Evolutionary conservation across 225 moss, liverwort and hornwort species (phyloP).

Genomic region (Bryum argenteum): DNA sequence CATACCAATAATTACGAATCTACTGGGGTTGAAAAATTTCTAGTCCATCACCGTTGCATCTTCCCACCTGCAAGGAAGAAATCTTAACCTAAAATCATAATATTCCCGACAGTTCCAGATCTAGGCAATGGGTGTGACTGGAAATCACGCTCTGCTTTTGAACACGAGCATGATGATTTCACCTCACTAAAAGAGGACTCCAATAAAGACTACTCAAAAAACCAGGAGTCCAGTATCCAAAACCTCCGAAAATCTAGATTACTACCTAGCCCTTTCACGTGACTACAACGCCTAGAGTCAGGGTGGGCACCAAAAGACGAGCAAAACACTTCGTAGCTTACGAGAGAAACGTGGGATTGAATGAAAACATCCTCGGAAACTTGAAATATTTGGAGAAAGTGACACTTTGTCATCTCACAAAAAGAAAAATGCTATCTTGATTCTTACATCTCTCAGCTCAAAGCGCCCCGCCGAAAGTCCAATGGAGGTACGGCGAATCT

Average conservation of each 20-base stretch:
- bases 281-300: constrained; percentile 21
- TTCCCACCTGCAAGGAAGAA: not conserved
- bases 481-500: not conserved
- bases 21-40: not conserved
- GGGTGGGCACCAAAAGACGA: not conserved
- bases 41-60: not conserved
- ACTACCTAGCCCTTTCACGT: not conserved
- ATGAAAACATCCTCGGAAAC: not conserved
- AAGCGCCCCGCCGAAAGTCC: not conserved
- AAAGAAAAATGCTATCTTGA: not conserved
- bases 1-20: no score
- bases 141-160: not conserved
- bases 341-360: not conserved
- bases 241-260: constrained; percentile 5
- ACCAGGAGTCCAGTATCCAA: not conserved
- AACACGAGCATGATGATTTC: not conserved
- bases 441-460: not conserved
- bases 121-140: not conserved
- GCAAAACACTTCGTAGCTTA: not conserved
- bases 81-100: constrained; percentile 12
- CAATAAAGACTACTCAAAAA: not conserved
- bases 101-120: not conserved
- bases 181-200: not conserved
- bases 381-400: not conserved
- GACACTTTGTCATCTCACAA: constrained; percentile 3